Base-by-base conservation (phyloP, 768 basidiomycete species). In the Pleurotus tuber-regium region DNA sequence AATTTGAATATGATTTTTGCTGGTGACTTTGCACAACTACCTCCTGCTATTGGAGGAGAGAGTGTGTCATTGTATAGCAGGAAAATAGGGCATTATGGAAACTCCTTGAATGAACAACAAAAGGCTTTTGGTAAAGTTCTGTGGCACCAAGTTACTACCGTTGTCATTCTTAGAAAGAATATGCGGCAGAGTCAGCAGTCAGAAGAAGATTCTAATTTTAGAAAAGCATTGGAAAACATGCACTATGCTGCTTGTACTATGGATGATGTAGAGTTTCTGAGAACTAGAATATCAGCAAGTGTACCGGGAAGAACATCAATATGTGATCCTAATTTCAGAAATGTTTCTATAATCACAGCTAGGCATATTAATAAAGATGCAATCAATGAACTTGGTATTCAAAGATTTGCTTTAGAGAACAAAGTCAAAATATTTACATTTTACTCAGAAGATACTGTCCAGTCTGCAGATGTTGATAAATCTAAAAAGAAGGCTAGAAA, bases 1-100 rank as follows among this genome's bases (percentile, higher is more conserved):
- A 68, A 70, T 1, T 52, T 68, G 8, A 70, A 65, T 35, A 62
- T 72, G 52, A 65, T 72, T 21, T 61, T 73, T 50, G 61, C 66
- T n/a, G 71, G 71, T 6, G 70, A 74, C 40, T 74, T 76, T 62
- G 72, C 69, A 7, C 64, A 66, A 46, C 53, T 65, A 1, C 59
- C 62, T 14, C 62, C 62, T 25, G 53, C 60, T 1, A 48, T 55
- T 1, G 60, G 59, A 23, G 52, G 53, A 11, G 59, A 57, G 18
- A 0, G 36, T 54, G 26, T 57, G 39, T 50, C 59, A 14, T 51
- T 61, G 10, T 61, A 57, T 40, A 57, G 52, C 21, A 16, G 52
- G 24, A 30, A 19, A 10, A 43, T 57, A 21, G 48, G 55, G 7
- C 2, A 28, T 7, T 9, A 41, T 39, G 10, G 41, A 38, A 55